Conservation (phyloP, 805 yeast genomes). For the Saccharomycopsis synnaedendra region DNA sequence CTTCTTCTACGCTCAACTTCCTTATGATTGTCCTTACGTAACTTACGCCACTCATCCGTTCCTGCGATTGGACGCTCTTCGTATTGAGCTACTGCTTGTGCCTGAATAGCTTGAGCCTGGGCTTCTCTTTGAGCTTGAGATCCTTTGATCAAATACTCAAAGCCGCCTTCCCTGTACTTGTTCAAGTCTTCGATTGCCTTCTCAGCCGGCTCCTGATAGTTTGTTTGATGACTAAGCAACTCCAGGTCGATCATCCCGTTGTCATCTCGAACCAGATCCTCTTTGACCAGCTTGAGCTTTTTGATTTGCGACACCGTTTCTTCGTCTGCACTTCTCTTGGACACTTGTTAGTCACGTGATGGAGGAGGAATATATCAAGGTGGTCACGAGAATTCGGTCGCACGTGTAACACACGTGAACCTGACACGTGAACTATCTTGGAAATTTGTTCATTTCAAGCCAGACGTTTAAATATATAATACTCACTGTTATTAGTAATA, state of each 20-base stretch:
- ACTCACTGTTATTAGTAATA: too few relatives aligned
- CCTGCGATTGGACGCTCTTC: constrained; percentile 7
- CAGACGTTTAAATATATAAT: too few relatives aligned
- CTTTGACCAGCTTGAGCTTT: constrained; percentile 1
- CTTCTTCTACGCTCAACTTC: constrained; percentile 92
- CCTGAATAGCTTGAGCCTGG: constrained; percentile 2
- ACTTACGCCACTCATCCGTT: constrained; percentile 65
- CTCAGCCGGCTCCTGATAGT: too few relatives aligned
- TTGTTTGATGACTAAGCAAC: constrained; percentile 29
- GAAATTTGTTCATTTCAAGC: too few relatives aligned
- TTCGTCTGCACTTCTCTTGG: not conserved
- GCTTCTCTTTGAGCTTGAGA: constrained; percentile 13
- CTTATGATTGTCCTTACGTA: constrained; percentile 83
- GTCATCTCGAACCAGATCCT: constrained; percentile 5
- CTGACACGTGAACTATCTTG: too few relatives aligned
- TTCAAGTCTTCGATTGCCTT: constrained; percentile 12
- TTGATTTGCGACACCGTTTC: constrained; percentile 5
- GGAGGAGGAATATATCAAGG: too few relatives aligned
- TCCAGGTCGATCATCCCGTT: constrained; percentile 29
- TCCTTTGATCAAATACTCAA: not conserved
- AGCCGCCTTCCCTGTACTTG: constrained; percentile 1
- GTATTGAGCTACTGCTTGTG: constrained; percentile 11
- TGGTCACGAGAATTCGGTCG: too few relatives aligned
- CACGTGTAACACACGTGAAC: too few relatives aligned
- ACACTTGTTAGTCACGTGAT: not conserved